A percentile compares a stretch with the other conserved stretches of the same genome.
Conservation (phyloP, 176 grass and related monocot genomes). For the Luzula sylvatica region DNA sequence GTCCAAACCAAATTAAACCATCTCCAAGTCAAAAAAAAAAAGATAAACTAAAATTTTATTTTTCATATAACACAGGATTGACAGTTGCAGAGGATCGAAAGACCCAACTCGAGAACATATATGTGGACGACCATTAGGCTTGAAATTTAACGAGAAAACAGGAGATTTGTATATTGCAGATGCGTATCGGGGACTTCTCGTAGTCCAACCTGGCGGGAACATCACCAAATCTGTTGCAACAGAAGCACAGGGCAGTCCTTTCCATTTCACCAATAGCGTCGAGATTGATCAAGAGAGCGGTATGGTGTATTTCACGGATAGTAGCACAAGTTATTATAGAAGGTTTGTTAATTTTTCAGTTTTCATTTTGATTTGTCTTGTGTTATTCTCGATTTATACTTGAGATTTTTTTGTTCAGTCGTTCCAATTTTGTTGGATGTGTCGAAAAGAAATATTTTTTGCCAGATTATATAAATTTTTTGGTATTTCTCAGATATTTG, state of each 20-base stretch:
- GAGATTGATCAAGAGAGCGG: slow-evolving; percentile 55
- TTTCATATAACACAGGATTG: slow-evolving; percentile 23
- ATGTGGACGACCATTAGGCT: slow-evolving; percentile 69
- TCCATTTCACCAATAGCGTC: slow-evolving; percentile 52
- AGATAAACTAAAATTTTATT: background rate
- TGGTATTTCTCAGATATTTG: too few species aligned
- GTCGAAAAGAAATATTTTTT: too few species aligned
- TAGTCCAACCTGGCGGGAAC: slow-evolving; percentile 12
- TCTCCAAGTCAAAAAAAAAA: too few species aligned
- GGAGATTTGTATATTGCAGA: slow-evolving; percentile 51
- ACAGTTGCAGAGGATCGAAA: slow-evolving; percentile 43
- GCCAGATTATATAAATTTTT: too few species aligned
- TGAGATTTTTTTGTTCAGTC: too few species aligned
- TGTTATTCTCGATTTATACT: too few species aligned
- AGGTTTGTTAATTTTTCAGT: slow-evolving; percentile 11
- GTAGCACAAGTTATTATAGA: slow-evolving; percentile 41
- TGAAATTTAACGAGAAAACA: slow-evolving; percentile 34
- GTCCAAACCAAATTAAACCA: too few species aligned
- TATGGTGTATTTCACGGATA: slow-evolving; percentile 66
- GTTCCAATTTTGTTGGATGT: too few species aligned
- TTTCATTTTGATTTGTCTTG: background rate
- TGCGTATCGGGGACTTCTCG: slow-evolving; percentile 44
- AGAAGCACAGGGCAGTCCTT: slow-evolving; percentile 5
- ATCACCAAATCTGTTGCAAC: slow-evolving; percentile 27
- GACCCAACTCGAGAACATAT: slow-evolving; percentile 40